These are phyloP conservation scores for Cyclotella atomus DNA, from an alignment of 108 stramenopile species.

Conservation along the genomic window DNA sequence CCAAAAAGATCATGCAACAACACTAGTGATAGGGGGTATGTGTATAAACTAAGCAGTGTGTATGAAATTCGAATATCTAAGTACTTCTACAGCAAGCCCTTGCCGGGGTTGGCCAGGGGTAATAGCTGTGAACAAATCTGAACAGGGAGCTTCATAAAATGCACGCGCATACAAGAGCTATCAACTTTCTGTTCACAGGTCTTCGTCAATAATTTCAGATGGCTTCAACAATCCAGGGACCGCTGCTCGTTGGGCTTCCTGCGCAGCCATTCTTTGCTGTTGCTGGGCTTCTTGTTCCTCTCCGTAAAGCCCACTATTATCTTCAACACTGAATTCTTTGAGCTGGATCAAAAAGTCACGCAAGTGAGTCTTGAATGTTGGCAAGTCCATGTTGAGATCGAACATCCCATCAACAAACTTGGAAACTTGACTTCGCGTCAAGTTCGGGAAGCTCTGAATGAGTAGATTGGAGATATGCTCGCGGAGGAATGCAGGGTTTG, in stretches of 20 bases:
- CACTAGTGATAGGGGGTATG: no score
- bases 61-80: no score
- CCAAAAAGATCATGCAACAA: no score
- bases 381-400: constrained; percentile 94
- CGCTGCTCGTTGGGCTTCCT: constrained; percentile 82
- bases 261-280: constrained; percentile 63
- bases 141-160: no score
- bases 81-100: constrained; percentile 12
- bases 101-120: not conserved
- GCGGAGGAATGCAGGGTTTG: constrained; percentile 90
- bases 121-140: no score
- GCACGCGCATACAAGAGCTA: no score
- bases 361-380: constrained; percentile 96
- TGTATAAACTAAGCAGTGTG: no score
- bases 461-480: constrained; percentile 93
- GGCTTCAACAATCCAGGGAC: constrained; percentile 98
- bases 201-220: constrained; percentile 93
- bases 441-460: constrained; percentile 93
- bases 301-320: constrained; percentile 92
- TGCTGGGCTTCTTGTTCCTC: constrained; percentile 91
- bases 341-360: constrained; percentile 98
- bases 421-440: constrained; percentile 87
- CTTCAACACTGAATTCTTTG: constrained; percentile 97
- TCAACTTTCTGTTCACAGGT: constrained; percentile 65
- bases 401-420: constrained; percentile 98